phyloP scores from a whole-genome alignment of 768 basidiomycete species.

The Postia placenta region DNA sequence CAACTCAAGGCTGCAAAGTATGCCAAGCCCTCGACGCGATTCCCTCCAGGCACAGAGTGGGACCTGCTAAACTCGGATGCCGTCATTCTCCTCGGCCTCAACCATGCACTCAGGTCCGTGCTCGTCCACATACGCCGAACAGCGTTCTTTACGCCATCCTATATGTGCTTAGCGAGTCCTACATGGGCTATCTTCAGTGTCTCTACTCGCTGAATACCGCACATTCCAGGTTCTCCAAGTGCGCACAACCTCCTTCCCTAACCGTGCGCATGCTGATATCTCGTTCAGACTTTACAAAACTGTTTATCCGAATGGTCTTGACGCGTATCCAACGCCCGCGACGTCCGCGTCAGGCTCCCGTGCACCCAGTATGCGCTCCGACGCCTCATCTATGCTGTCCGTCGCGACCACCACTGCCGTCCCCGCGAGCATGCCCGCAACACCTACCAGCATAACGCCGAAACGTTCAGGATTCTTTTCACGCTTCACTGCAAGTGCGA shows the following conservation, averaged over 20 bases:
- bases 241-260: conserved; percentile 12
- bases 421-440: conserved; percentile 13
- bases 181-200: conserved; percentile 76
- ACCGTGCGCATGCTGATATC: background rate
- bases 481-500: conserved; percentile 17
- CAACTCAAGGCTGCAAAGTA: conserved; percentile 35
- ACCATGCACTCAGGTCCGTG: conserved; percentile 62
- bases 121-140: no score
- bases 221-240: conserved; percentile 74
- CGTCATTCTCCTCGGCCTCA: conserved; percentile 63
- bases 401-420: conserved; percentile 6
- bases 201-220: conserved; percentile 67
- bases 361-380: conserved; percentile 18
- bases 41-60: conserved; percentile 65
- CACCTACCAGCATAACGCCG: conserved; percentile 6
- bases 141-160: background rate
- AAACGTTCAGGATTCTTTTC: conserved; percentile 21
- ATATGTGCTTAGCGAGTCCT: conserved; percentile 50
- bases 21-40: conserved; percentile 31
- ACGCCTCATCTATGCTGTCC: conserved; percentile 12
- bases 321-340: conserved; percentile 22
- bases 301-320: conserved; percentile 23
- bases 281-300: conserved; percentile 22
- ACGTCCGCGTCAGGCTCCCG: conserved; percentile 17
- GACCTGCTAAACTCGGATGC: conserved; percentile 73